Percentiles rank a stretch among this genome's conserved stretches.
phyloP scores from a whole-genome alignment of 2,329 filamentous ascomycete species.

The Onygenales sp. region DNA sequence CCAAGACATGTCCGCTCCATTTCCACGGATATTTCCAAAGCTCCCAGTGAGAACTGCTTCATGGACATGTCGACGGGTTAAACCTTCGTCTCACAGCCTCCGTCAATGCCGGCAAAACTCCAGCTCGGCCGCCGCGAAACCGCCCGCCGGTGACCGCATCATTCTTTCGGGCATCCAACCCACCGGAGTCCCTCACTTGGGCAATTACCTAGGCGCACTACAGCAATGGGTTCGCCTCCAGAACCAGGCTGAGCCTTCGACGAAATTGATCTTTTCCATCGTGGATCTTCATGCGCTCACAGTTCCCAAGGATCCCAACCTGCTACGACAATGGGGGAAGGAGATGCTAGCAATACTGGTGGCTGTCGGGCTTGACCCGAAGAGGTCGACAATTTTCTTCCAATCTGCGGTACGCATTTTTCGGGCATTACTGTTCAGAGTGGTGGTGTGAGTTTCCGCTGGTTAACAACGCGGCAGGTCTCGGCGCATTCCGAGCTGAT shows the following conservation, averaged over 20 bases:
- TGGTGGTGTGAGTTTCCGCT: not conserved
- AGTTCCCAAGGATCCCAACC: slow-evolving; percentile 53
- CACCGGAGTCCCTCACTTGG: slow-evolving; percentile 85
- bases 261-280: slow-evolving; percentile 68
- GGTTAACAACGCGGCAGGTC: slow-evolving; percentile 35
- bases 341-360: slow-evolving; percentile 72
- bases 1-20: not conserved
- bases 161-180: slow-evolving; percentile 97
- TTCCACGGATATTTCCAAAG: not conserved
- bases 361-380: slow-evolving; percentile 72
- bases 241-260: slow-evolving; percentile 33
- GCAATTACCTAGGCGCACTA: slow-evolving; percentile 89
- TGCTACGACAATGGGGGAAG: slow-evolving; percentile 55
- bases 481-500: slow-evolving; percentile 79
- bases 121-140: slow-evolving; percentile 2
- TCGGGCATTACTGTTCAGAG: not conserved
- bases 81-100: not conserved
- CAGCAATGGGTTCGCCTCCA: slow-evolving; percentile 80
- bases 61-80: not conserved
- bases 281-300: slow-evolving; percentile 95
- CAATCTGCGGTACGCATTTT: slow-evolving; percentile 57
- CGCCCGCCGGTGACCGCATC: slow-evolving; percentile 28
- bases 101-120: slow-evolving; percentile 8
- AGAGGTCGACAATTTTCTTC: slow-evolving; percentile 69
- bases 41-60: not conserved